These are phyloP conservation scores for Calonectria pseudoturangicola DNA, from an alignment of 2,329 filamentous ascomycete species.

Conservation along the genomic window DNA sequence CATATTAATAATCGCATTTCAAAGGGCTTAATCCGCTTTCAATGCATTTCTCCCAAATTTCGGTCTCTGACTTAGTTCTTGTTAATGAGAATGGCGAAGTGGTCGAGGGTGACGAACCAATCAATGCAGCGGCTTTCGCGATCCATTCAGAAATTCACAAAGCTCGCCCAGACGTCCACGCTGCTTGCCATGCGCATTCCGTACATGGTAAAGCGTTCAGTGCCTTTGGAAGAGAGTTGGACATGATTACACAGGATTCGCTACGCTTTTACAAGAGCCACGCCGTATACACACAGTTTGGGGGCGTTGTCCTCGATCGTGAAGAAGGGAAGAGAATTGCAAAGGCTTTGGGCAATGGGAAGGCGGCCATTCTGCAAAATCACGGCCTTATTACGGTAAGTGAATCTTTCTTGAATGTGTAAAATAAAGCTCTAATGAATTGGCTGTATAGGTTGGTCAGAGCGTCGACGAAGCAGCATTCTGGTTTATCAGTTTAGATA, in stretches of 20 bases:
- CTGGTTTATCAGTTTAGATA: slow-evolving; percentile 68
- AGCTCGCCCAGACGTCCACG: slow-evolving; percentile 77
- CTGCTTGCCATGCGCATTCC: slow-evolving; percentile 82
- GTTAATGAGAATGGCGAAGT: slow-evolving; percentile 74
- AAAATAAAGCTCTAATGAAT: too few species aligned
- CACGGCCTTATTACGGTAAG: slow-evolving; percentile 74
- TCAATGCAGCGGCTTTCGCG: slow-evolving; percentile 80
- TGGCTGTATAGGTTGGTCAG: slow-evolving; percentile 63
- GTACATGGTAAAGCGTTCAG: slow-evolving; percentile 80
- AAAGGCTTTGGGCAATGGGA: slow-evolving; percentile 71
- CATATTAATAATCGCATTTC: too few species aligned
- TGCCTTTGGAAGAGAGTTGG: slow-evolving; percentile 77
- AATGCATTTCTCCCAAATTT: slow-evolving; percentile 79
- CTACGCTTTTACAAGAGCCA: slow-evolving; percentile 73
- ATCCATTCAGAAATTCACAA: slow-evolving; percentile 82
- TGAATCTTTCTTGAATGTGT: too few species aligned
- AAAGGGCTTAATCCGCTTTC: neutral
- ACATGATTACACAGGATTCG: slow-evolving; percentile 83
- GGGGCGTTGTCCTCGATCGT: slow-evolving; percentile 75
- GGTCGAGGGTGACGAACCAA: slow-evolving; percentile 77
- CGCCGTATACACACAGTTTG: slow-evolving; percentile 61
- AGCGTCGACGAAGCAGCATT: slow-evolving; percentile 81
- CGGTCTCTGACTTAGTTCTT: slow-evolving; percentile 81
- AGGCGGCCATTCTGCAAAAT: slow-evolving; percentile 75
- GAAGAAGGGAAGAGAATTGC: slow-evolving; percentile 76